phyloP scores from a whole-genome alignment of 73 alveolate genomes.

The Stentor coeruleus region DNA sequence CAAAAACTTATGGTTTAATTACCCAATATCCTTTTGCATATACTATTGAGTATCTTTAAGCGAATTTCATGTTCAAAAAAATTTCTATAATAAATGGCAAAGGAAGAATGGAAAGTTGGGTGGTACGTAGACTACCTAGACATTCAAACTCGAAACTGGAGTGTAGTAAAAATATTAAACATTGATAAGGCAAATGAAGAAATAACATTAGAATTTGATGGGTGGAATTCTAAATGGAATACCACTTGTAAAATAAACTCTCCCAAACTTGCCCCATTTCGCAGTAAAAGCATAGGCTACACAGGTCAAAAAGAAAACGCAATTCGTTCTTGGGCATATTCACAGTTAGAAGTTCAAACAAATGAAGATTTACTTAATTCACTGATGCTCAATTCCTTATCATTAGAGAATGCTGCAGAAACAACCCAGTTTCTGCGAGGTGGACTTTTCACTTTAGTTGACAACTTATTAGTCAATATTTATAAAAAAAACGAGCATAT shows the following conservation, averaged over 20 bases:
- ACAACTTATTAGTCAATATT: constrained; percentile 47
- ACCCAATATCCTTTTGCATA: no score
- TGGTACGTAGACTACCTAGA: background rate
- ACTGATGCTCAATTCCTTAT: background rate
- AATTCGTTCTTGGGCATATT: constrained; percentile 38
- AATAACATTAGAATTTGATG: constrained; percentile 31
- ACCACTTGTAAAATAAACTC: constrained; percentile 25
- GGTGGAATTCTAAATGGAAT: constrained; percentile 57
- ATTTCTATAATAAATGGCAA: background rate
- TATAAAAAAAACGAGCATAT: constrained; percentile 3
- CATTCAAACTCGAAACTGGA: background rate
- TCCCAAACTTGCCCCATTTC: constrained; percentile 46
- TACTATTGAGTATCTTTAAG: no score
- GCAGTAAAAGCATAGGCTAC: constrained; percentile 41
- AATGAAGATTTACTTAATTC: background rate
- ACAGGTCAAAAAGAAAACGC: constrained; percentile 61
- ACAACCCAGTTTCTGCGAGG: constrained; percentile 64
- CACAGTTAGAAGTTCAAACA: constrained; percentile 7
- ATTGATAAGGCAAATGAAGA: background rate
- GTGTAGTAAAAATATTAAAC: no score
- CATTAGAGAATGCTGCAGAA: background rate
- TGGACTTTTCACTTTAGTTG: constrained; percentile 62
- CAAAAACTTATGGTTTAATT: no score
- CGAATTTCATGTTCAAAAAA: no score
- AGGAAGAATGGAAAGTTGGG: constrained; percentile 5